These are phyloP conservation scores for Xylaria castorea DNA, from an alignment of 495 filamentous ascomycete genomes.

Conservation along the genomic window DNA sequence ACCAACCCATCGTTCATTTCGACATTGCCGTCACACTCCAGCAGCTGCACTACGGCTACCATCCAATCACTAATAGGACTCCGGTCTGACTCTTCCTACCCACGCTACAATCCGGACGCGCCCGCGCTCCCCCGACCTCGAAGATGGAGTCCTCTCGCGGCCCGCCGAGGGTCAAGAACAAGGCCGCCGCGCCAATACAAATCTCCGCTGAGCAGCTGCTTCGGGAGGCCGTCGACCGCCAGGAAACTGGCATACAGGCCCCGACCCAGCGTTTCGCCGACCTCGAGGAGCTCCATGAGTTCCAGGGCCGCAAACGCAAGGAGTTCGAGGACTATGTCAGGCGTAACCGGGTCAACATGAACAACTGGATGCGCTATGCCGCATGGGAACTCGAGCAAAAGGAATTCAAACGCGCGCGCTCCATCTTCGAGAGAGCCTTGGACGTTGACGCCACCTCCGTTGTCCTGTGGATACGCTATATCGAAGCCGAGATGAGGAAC, in stretches of 20 bases:
- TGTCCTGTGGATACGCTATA: constrained; percentile 84
- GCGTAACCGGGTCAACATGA: constrained; percentile 93
- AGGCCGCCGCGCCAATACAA: constrained; percentile 84
- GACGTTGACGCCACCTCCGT: constrained; percentile 90
- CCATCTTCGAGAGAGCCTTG: constrained; percentile 93
- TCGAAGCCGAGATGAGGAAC: constrained; percentile 95
- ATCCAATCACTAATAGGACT: no score
- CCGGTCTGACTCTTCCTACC: neutral
- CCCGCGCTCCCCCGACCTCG: neutral
- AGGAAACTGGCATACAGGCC: constrained; percentile 85
- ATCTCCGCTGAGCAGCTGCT: constrained; percentile 97
- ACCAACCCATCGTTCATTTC: neutral
- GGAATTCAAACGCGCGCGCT: constrained; percentile 94
- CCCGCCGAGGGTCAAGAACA: constrained; percentile 97
- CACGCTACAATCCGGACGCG: neutral
- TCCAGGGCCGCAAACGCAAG: constrained; percentile 91
- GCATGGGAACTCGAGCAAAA: constrained; percentile 98
- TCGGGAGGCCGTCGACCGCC: constrained; percentile 95
- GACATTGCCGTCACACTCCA: neutral
- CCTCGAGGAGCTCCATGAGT: constrained; percentile 97
- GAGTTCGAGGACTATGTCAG: constrained; percentile 99
- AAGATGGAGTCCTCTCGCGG: constrained; percentile 93
- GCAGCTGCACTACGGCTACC: neutral
- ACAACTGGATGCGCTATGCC: constrained; percentile 99
- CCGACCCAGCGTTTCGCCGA: constrained; percentile 96